Base-by-base conservation (phyloP, 345 rosid species). In the Linum usitatissimum region DNA sequence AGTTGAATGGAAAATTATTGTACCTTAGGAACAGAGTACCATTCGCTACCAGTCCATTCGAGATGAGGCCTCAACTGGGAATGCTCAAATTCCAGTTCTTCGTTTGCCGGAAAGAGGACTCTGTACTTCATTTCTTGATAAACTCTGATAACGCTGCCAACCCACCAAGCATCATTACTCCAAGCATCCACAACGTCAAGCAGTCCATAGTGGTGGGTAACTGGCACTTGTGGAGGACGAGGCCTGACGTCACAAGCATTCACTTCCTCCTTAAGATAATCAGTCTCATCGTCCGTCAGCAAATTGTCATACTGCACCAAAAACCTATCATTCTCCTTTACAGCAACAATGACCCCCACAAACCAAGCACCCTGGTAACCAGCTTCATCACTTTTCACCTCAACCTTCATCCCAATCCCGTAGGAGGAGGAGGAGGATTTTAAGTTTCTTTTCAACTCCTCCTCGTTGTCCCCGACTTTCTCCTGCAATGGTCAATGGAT, bases 161-260 rank as follows among this genome's bases (percentile, higher is more conserved):
- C 64, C 83, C 80, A 79, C 83, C 83, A 79, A 30, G 84, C 86
- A 18, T 84, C 84, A 28, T 73, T 79, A 68, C 67, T 76, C 89
- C 84, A 84, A 68, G 74, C 84, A 66, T 84, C 82, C 34, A 81
- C 76, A 15, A 45, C 39, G 60, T 70, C 69, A 6, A 64, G 65
- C 56, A 54, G 53, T 38, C 30, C 30, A 60, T 21, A 74, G 15
- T 71, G 60, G 28, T 14, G 19, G 9, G 6, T 42, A 20, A 30
- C 57, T 64, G 54, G 70, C 53, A 70, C 23, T 9, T 34, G 21
- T 18, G 83, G 83, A 31, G 83, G 78, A 36, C 19, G 18, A 63
- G 86, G 85, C 70, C 79, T 70, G 61, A 81, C 48, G 59, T 79
- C 68, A 30, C 64, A 70, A 55, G 62, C 67, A 36, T 39, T 66